Percentiles rank a stretch among this genome's conserved stretches.
Evolutionary conservation across 768 basidiomycete genomes (phyloP).

Genomic region (Psilocybe tampanensis): DNA sequence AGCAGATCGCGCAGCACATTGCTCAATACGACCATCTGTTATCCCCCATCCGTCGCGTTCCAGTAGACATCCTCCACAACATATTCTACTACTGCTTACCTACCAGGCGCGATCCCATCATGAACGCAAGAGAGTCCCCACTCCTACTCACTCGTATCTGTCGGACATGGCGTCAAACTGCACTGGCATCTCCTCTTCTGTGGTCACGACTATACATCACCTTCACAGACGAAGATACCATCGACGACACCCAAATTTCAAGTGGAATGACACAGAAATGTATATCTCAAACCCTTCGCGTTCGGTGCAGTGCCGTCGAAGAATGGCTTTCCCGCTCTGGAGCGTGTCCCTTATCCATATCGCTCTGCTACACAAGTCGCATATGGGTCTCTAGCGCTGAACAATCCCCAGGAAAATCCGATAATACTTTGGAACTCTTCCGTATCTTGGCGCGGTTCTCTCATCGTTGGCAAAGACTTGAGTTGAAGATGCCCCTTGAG

Average conservation of each 20-base stretch:
- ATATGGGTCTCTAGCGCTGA: no score
- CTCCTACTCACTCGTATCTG: conserved; percentile 6
- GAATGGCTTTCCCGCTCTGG: neutral
- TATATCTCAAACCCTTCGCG: neutral
- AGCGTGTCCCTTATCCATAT: neutral
- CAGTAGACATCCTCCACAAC: conserved; percentile 4
- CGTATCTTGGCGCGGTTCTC: no score
- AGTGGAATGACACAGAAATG: neutral
- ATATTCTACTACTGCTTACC: conserved; percentile 11
- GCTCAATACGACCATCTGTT: neutral
- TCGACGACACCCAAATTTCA: neutral
- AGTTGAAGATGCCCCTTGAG: no score
- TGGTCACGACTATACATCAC: conserved; percentile 3
- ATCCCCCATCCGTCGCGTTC: conserved; percentile 10
- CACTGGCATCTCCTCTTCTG: neutral
- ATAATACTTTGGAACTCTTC: no score
- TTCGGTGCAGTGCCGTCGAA: neutral
- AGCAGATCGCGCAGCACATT: neutral
- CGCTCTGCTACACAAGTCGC: neutral
- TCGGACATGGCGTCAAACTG: conserved; percentile 1
- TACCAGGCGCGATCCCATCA: neutral
- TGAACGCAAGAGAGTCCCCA: conserved; percentile 4
- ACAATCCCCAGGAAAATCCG: no score
- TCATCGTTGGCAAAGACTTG: no score
- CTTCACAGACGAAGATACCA: neutral